Evolutionary conservation across 345 rosid genomes (phyloP).

Genomic region (Eucalyptus sp.): DNA sequence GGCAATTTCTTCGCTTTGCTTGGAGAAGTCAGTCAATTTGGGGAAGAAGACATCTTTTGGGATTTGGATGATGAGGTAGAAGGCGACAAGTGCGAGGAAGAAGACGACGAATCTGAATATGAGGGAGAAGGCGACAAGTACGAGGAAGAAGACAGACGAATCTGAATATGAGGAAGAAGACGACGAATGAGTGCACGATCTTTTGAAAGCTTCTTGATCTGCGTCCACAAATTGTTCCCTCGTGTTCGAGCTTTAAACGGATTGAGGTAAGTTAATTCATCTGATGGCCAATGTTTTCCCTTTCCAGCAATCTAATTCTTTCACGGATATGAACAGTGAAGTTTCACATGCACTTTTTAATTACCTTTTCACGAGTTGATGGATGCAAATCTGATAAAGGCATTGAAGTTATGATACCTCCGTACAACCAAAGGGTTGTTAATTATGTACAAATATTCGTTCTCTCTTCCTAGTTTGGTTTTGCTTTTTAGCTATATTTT

Average conservation of each 20-base stretch:
- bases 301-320: not conserved
- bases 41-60: too few relatives aligned
- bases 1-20: not conserved
- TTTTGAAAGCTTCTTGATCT: not conserved
- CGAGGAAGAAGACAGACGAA: too few relatives aligned
- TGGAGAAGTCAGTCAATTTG: accelerated
- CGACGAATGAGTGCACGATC: too few relatives aligned
- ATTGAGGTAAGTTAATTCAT: not conserved
- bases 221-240: not conserved
- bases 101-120: too few relatives aligned
- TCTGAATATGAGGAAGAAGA: too few relatives aligned
- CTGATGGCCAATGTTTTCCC: not conserved
- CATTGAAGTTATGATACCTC: not conserved
- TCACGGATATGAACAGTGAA: not conserved
- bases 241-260: not conserved
- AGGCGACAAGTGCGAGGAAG: too few relatives aligned
- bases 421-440: not conserved
- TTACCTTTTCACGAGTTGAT: not conserved
- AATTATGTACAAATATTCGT: not conserved
- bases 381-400: not conserved
- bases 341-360: not conserved
- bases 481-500: not conserved
- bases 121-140: too few relatives aligned
- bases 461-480: not conserved
- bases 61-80: too few relatives aligned